Evolutionary conservation across 1,139 yeast species (phyloP).

Genomic region (Saccharomyces hybrid): DNA sequence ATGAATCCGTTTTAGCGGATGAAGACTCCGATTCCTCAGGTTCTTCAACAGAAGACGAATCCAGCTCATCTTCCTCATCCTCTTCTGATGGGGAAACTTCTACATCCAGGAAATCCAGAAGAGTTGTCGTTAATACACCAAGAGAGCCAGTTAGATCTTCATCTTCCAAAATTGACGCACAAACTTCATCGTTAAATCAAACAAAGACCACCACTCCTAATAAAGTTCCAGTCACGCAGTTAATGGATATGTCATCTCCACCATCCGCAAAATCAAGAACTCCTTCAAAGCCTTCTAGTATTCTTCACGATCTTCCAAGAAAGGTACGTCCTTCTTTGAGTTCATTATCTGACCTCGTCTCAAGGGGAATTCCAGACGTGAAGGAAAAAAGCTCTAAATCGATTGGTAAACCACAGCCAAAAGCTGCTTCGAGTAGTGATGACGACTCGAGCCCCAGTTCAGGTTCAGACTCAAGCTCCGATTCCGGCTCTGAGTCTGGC

Average conservation of each 20-base stretch:
- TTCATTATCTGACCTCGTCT: constrained; percentile 50
- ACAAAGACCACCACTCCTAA: constrained; percentile 10
- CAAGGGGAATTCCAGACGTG: constrained; percentile 58
- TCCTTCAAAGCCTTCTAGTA: constrained; percentile 10
- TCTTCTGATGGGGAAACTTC: constrained; percentile 22
- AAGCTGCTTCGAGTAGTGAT: constrained; percentile 18
- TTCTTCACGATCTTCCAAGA: constrained; percentile 16
- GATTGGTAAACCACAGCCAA: constrained; percentile 34
- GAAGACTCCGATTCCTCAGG: constrained; percentile 3
- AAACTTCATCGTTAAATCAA: not conserved
- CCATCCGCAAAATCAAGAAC: constrained; percentile 6
- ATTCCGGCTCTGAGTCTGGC: constrained; percentile 21
- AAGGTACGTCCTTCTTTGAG: constrained; percentile 38
- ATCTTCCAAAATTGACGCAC: not conserved
- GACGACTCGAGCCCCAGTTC: constrained; percentile 23
- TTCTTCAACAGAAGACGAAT: not conserved
- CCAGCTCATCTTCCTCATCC: constrained; percentile 2
- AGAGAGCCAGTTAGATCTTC: constrained; percentile 4
- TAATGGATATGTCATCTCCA: constrained; percentile 16
- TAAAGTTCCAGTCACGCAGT: constrained; percentile 15
- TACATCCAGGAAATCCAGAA: constrained; percentile 25
- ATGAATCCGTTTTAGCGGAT: constrained; percentile 7
- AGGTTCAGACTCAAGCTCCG: constrained; percentile 22
- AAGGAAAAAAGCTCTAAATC: constrained; percentile 35
- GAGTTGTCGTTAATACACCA: constrained; percentile 33